phyloP scores from a whole-genome alignment of 208 protist species.

The Acanthamoeba culbertsoni region DNA sequence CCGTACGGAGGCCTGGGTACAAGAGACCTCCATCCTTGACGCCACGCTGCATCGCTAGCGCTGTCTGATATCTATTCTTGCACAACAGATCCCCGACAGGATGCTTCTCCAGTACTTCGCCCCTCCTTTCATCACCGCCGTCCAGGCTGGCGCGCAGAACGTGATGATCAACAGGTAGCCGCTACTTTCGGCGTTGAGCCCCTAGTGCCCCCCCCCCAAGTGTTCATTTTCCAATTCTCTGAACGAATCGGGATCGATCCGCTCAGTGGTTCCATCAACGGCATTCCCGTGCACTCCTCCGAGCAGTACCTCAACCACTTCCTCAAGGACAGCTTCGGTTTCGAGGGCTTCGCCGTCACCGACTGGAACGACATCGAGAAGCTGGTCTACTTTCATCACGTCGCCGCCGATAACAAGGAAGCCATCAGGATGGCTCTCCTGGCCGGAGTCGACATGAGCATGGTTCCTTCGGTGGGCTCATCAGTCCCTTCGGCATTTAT shows the following conservation, averaged over 20 bases:
- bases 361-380: conserved; percentile 73
- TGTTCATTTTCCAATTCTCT: too few relatives aligned
- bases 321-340: conserved; percentile 57
- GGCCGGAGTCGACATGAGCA: conserved; percentile 73
- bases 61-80: too few relatives aligned
- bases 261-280: conserved; percentile 67
- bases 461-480: conserved; percentile 67
- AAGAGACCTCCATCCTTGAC: too few relatives aligned
- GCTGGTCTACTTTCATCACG: conserved; percentile 64
- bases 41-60: too few relatives aligned
- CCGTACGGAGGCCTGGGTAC: conserved; percentile 68
- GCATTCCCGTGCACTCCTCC: conserved; percentile 64
- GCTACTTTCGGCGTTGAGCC: too few relatives aligned
- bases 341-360: conserved; percentile 70
- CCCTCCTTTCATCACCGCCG: conserved; percentile 58
- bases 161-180: conserved; percentile 18
- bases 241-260: too few relatives aligned
- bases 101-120: conserved; percentile 70
- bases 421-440: conserved; percentile 65
- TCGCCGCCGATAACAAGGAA: conserved; percentile 36
- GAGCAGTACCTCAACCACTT: conserved; percentile 64
- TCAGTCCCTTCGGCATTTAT: neutral
- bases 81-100: conserved; percentile 67
- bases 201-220: too few relatives aligned
- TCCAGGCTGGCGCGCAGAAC: conserved; percentile 54